Conservation (phyloP, 768 basidiomycete species). For the Cyathus striatus region DNA sequence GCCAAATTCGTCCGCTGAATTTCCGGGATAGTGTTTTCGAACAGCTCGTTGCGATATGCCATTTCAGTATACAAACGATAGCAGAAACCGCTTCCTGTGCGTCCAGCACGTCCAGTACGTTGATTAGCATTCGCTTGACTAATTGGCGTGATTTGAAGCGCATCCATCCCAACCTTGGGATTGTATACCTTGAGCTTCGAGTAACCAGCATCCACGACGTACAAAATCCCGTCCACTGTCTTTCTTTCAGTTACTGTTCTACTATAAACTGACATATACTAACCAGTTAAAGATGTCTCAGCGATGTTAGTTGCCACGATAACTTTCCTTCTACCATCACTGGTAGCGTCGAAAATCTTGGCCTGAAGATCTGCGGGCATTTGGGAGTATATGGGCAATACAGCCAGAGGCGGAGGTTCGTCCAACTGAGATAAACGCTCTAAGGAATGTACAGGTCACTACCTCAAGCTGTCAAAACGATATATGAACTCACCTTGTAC, state of each 20-base stretch:
- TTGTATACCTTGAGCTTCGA: conserved; percentile 99
- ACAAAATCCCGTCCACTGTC: conserved; percentile 95
- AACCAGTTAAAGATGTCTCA: conserved; percentile 93
- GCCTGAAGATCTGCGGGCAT: conserved; percentile 99
- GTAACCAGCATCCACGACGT: conserved; percentile 94
- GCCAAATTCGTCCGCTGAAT: conserved; percentile 98
- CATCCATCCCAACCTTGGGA: conserved; percentile 99
- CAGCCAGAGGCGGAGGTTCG: conserved; percentile 79
- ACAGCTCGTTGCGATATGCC: conserved; percentile 94
- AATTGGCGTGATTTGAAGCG: conserved; percentile 97
- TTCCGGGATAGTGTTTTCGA: conserved; percentile 94
- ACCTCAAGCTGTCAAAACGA: no score
- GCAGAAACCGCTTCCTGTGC: conserved; percentile 94
- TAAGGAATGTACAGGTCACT: conserved; percentile 21
- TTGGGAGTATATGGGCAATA: conserved; percentile 98
- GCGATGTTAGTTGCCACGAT: conserved; percentile 99
- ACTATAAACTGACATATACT: conserved; percentile 2
- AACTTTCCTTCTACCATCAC: conserved; percentile 92
- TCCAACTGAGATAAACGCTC: conserved; percentile 92
- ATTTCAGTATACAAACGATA: conserved; percentile 97
- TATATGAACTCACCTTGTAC: conserved; percentile 63
- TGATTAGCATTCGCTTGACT: conserved; percentile 98
- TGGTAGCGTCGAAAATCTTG: conserved; percentile 93
- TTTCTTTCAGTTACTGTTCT: background rate
- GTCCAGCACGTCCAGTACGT: conserved; percentile 91